Base-by-base conservation (phyloP, 2,329 filamentous ascomycete genomes). In the Aspergillus nomiae region DNA sequence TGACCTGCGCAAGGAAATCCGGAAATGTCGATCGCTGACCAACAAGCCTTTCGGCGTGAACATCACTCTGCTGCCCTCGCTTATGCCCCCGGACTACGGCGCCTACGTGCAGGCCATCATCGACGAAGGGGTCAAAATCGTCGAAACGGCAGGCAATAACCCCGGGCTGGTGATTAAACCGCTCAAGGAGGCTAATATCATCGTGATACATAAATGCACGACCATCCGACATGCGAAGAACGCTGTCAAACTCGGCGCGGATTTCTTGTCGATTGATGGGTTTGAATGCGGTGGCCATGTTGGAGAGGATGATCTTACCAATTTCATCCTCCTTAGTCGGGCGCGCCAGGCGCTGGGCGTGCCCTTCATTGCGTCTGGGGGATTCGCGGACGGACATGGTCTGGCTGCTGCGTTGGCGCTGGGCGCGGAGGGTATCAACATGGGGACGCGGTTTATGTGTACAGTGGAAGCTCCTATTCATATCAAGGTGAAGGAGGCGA, bases 191-290 rank as follows among this genome's bases (percentile, higher is more conserved):
- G 91, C 89, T 5, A 88, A 88, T 61, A 86, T 87, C 72, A 94
- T 86, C 61, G 83, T 98, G 94, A 36, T 36, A 7, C 34, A 36
- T 14, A 36, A 36, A 36, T 36, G 34, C 84, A 99, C 95, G 9
- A 96, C 92, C 6, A 96, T 98, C 80, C 85, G 93, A 59, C 95
- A 99, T 77, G 95, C 95, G 21, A 87, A 92, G 77, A 92, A 90
- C 68, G 95, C 95, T 54, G 86, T 96, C 62, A 97, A 96, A 80
- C 88, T 98, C 43, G 95, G 95, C 66, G 95, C 97, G 4, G 95
- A 99, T 79, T 98, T 99, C 80, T 82, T 99, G 61, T 94, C 90
- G 69, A 98, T 99, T 71, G 95, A 99, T 76, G 95, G 95, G 50
- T 98, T 99, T 76, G 95, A 99, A 80, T 99, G 95, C 81, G 95